Evolutionary conservation across 805 yeast genomes (phyloP), one percentile per base, ranked within the genome.

Genomic region (Starmerella geochares): DNA sequence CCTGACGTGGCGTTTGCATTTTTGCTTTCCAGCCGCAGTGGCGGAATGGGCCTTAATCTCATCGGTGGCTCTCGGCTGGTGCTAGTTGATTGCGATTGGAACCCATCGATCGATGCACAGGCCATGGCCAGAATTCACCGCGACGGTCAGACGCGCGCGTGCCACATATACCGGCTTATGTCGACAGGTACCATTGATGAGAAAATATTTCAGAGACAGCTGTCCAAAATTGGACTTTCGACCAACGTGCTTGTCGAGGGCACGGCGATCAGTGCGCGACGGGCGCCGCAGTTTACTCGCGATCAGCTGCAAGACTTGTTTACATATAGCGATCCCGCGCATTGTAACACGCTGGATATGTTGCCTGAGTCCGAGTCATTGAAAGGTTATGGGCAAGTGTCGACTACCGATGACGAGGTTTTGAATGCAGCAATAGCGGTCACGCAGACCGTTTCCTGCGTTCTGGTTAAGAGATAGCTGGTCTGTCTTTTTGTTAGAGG

Each of bases 81-180:
- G 4, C 67, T 92, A 20, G 83, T 85, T 61, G 98, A 92, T 62
- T 86, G 92, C 55, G 97, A 92, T 61, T 92, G 98, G 98, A 92
- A 92, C 56, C 98, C 98, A 0, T 78, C 96, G 0, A 74, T 81
- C 11, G 98, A 92, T 61, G 64, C 83, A 29, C 98, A 92, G 64
- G 95, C 96, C 0, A 85, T 90, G 94, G 95, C 96, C 1, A 70
- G 98, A 54, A 80, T 92, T 6, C 95, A 90, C 62, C 72, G 98
- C 59, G 96, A 90, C 64, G 98, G 98, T 0, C 98, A 92, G 63
- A 76, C 67, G 43, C 74, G 67, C 42, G 86, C 86, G 0, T 92
- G 87, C 10, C 81, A 70, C 61, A 80, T 90, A 27, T 92, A 92
- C 62, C 72, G 98, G 56, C 65, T 92, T 17, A 67, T 92, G 38